Evolutionary conservation across 1,284 basidiomycete species (phyloP), one percentile per base, ranked within the genome.

Genomic region (Pseudozyma sp.): DNA sequence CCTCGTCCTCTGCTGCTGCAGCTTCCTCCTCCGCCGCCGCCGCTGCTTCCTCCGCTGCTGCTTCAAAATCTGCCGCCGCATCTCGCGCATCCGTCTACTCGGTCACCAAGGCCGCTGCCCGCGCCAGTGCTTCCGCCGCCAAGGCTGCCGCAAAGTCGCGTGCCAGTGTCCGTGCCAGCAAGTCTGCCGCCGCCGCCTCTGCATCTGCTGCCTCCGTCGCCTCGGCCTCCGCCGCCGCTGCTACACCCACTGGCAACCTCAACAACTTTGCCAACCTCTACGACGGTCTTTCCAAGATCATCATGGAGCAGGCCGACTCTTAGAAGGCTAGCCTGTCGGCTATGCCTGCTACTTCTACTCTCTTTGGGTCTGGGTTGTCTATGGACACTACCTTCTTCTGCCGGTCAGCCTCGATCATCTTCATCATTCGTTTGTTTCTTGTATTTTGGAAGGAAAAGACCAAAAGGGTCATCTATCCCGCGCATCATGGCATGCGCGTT

Each of bases 211-310:
- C 65, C 13, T 60, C 72, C 12, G 68, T 59, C 39, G 60, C 68
- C 12, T 59, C 62, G n/a, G 64, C 68, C 12, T 54, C 69, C 1
- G 73, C 68, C 19, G 59, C 71, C 25, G 62, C 73, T 43, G 72
- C 71, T 12, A 63, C 56, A 4, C 66, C 72, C 31, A 77, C 72
- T 5, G 77, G 79, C 57, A 83, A 83, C 52, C 66, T 83, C 52
- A 69, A 81, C 60, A 80, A 76, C 53, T 83, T 83, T 54, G 81
- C 73, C 60, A 69, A 76, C 58, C 68, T 83, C 39, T 69, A 81
- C 55, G 70, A 81, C 44, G 76, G 79, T 39, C 73, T 83, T 45
- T 78, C 72, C 60, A 80, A 80, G 67, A 78, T 83, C 63, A 76
- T 83, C 52, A 58, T 76, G 45, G 64, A 74, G 40, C 67, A 66